Evolutionary conservation across 2,329 filamentous ascomycete species (phyloP), one percentile per base, ranked within the genome.

Genomic region (Gyromitra esculenta): DNA sequence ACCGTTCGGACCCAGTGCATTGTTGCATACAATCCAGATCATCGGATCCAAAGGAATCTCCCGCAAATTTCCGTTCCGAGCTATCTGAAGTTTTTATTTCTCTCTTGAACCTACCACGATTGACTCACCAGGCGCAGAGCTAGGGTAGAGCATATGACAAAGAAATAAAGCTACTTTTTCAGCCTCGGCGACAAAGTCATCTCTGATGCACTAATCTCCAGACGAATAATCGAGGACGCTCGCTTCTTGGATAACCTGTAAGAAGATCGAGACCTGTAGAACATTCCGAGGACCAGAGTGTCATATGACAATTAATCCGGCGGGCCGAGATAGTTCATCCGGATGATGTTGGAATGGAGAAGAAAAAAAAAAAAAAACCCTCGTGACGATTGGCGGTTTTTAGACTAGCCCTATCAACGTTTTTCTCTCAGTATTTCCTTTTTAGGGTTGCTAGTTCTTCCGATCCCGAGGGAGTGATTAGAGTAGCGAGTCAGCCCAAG

Each of bases 391-490:
- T 60, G 15, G 1, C 18, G 37, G 21, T 43, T 43, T 5, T 43
- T 39, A 18, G 35, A 7, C 37, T 41, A 18, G 25, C 7, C 41
- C 35, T 41, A 15, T 60, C 56, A 60, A 15, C 56, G 9, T 4
- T 60, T 60, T 41, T 60, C 21, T 13, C 57, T 60, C 15, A n/a
- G 37, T 37, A 31, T 59, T 59, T 59, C 25, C 25, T 37, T 57
- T 25, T 18, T 41, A 60, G 57, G 37, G n/a, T n/a, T 39, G 37
- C n/a, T 60, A n/a, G 25, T 39, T 60, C 31, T 25, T 35, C 52
- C 52, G 52, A 56, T 56, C 18, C 18, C 52, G 52, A 43, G 35
- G 37, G 35, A 60, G 35, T 60, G 56, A 56, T 43, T 60, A 41
- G 37, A 41, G 37, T 60, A 60, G 37, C 52, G 21, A 56, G 52